Base-by-base conservation (phyloP, 306 rosid genomes). In the Albizia julibrissin region DNA sequence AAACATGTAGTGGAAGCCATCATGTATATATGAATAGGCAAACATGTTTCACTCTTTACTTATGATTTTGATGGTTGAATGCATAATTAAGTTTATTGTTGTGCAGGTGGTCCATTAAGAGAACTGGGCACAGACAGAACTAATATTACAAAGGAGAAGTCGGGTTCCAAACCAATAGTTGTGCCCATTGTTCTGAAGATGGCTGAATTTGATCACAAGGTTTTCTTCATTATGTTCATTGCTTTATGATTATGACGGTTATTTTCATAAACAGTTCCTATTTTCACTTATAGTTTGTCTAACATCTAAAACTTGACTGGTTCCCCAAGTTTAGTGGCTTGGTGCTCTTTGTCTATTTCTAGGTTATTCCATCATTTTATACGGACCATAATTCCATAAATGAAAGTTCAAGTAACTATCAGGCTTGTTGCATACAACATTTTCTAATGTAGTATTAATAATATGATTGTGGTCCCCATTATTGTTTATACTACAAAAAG, bases 141-240 rank as follows among this genome's bases (percentile, higher is more conserved):
- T 69, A 59, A 59, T 77, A 89, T 68, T 68, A 82, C 76, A 80
- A 88, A 91, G 89, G 90, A 88, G 75, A 95, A 93, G 81, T 91
- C 92, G 15, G 98, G 96, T 52, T 81, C 94, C 21, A 89, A 92
- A 84, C 94, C 98, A 70, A 86, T 95, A 84, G 87, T 92, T 70
- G 90, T 93, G 77, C 98, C 99, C 66, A 76, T 93, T 82, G 98
- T 93, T 86, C 85, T 93, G 86, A 93, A 93, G 83, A 93, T 95
- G 99, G 91, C 97, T 78, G 98, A 93, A 83, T 95, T 93, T 89
- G 98, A 95, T 87, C 99, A 95, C 79, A 91, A 92, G 99, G 99
- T 95, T 50, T 79, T 85, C 74, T 74, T 16, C 12, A 52, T 52
- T 22, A 27, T 79, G 16, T 64, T 80, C 33, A 76, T 77, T 67